Percentiles rank a stretch among this genome's conserved stretches.
Evolutionary conservation across 225 moss, liverwort and hornwort species (phyloP).

Genomic region (Ulota crispa): DNA sequence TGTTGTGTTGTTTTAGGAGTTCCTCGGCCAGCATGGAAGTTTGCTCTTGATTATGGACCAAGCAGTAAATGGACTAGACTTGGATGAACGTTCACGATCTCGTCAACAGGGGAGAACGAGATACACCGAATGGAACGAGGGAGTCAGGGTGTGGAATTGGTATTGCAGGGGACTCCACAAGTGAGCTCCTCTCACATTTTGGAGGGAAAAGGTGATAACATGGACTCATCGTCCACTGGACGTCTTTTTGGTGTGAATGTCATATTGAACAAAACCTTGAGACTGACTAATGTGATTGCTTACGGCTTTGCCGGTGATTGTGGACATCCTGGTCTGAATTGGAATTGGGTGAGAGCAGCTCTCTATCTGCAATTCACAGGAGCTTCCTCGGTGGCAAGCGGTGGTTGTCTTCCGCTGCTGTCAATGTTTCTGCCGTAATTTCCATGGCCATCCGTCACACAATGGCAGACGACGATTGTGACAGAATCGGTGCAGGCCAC

Average conservation of each 20-base stretch:
- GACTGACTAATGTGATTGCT: too few relatives aligned
- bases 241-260: too few relatives aligned
- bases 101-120: not conserved
- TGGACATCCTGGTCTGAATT: too few relatives aligned
- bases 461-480: conserved; percentile 32
- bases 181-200: too few relatives aligned
- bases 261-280: too few relatives aligned
- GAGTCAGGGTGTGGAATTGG: not conserved
- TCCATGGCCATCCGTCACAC: conserved; percentile 34
- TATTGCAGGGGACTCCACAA: not conserved
- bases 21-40: too few relatives aligned
- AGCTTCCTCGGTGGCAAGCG: not conserved
- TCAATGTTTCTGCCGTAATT: not conserved
- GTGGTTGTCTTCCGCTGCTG: not conserved
- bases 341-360: too few relatives aligned
- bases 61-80: not conserved
- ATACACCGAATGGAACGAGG: not conserved
- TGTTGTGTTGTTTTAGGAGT: too few relatives aligned
- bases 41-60: too few relatives aligned
- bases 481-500: not conserved
- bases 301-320: too few relatives aligned
- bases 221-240: too few relatives aligned
- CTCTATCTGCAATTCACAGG: not conserved
- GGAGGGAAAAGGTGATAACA: too few relatives aligned
- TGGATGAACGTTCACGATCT: not conserved